Evolutionary conservation across 352 stramenopile genomes (phyloP), one percentile per base, ranked within the genome.

Genomic region (Globisporangium takayamanum): DNA sequence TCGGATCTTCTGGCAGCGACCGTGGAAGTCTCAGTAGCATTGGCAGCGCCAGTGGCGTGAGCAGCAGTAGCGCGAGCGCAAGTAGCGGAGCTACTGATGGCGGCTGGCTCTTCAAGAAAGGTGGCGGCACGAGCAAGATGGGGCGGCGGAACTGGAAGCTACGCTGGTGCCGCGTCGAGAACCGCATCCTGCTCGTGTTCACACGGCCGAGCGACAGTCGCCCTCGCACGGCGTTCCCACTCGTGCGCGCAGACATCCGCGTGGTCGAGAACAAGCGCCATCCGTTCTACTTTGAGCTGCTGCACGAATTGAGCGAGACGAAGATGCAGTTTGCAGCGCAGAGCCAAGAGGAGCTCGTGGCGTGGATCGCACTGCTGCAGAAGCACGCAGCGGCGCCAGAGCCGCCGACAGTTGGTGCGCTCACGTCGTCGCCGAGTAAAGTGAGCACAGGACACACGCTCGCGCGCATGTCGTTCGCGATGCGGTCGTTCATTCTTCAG

Each of bases 51-150:
- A 50, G 41, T 7, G 54, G 64, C 18, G 42, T 44, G 42, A 49
- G 47, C 18, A 22, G 33, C 20, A 26, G 36, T n/a, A 20, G n/a
- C 5, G 16, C 6, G 10, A 45, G 59, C 16, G 63, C 33, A n/a
- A 50, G 41, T 7, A 54, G 64, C 18, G 42, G 37, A 33, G 45
- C 30, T 0, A 28, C 47, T n/a, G 46, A 16, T 47, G 26, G 46
- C 18, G 80, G 84, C 5, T 93, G 84, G 84, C 57, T 93, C 16
- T 79, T 80, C 64, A 93, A 93, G 67, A 93, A 93, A 66, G 84
- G 84, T 22, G 84, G 84, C 1, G 84, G 84, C 20, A 93, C 84
- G 5, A 69, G 77, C 36, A 77, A 70, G 49, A 86, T 93, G 67
- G 84, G 84, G 2, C 74, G 84, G 10, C 79, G 84, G 53, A 93